Conservation (phyloP, 2,329 filamentous ascomycete genomes). For the Botrytis squamosa region DNA sequence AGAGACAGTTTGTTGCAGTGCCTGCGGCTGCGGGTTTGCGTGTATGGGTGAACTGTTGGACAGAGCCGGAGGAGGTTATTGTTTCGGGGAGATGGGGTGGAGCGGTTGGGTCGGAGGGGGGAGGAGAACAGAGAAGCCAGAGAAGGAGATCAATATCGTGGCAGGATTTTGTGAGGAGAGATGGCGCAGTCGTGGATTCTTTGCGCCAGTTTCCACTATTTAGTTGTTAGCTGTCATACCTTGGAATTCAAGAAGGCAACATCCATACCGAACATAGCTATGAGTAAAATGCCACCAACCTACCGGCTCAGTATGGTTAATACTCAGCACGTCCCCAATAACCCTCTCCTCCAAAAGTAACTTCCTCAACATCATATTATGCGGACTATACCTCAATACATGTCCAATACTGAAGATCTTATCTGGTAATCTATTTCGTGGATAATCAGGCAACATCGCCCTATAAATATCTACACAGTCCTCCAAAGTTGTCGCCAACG, state of each 20-base stretch:
- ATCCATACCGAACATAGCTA: conserved; percentile 69
- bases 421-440: conserved; percentile 37
- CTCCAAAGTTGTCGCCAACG: conserved; percentile 73
- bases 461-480: conserved; percentile 77
- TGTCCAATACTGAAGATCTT: conserved; percentile 87
- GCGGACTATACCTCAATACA: conserved; percentile 88
- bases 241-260: neutral
- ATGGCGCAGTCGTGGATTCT: conserved; percentile 72
- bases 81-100: conserved; percentile 52
- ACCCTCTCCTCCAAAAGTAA: conserved; percentile 71
- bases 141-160: conserved; percentile 93
- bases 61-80: conserved; percentile 68
- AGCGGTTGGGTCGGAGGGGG: conserved; percentile 36
- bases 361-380: conserved; percentile 81
- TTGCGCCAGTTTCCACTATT: conserved; percentile 85
- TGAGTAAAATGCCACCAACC: conserved; percentile 96
- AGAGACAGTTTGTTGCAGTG: conserved; percentile 79
- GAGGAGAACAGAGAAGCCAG: conserved; percentile 77
- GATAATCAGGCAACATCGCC: conserved; percentile 47
- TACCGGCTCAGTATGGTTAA: conserved; percentile 91
- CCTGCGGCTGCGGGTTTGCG: conserved; percentile 77
- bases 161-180: conserved; percentile 89
- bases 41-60: conserved; percentile 74
- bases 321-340: conserved; percentile 80
- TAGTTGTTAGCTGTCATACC: conserved; percentile 19